Conservation (phyloP, 371 early-diverging fungal species). For the Actinomortierella wolfii region DNA sequence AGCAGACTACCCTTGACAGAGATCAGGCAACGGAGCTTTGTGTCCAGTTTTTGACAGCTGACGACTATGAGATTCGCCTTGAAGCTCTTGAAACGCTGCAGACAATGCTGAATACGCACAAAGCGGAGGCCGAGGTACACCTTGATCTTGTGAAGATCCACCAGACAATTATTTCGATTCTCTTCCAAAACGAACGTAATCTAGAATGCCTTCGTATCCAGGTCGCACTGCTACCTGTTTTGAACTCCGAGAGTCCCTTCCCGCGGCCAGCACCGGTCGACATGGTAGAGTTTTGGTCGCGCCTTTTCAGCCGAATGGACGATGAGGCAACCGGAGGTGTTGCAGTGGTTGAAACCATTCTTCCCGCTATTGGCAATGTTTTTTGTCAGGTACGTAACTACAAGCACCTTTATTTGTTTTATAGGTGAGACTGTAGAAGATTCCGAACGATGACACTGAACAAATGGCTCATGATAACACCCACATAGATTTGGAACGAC, state of each 20-base stretch:
- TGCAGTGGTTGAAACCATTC: conserved; percentile 42
- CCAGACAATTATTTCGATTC: conserved; percentile 50
- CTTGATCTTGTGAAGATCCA: conserved; percentile 34
- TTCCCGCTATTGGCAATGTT: conserved; percentile 40
- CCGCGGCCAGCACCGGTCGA: conserved; percentile 24
- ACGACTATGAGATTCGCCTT: conserved; percentile 68
- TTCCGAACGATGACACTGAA: too few relatives aligned
- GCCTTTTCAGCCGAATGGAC: conserved; percentile 34
- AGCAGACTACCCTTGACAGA: conserved; percentile 20
- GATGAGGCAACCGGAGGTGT: conserved; percentile 36
- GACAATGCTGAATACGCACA: conserved; percentile 20
- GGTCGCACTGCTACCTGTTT: conserved; percentile 47
- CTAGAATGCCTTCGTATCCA: conserved; percentile 59
- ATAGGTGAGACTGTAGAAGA: too few relatives aligned
- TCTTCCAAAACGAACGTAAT: conserved; percentile 55
- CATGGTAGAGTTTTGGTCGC: conserved; percentile 45
- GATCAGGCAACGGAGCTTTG: conserved; percentile 37
- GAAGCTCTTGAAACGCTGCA: conserved; percentile 52
- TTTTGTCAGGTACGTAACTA: conserved; percentile 44
- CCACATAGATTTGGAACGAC: conserved; percentile 43
- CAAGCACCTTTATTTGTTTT: not conserved
- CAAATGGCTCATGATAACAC: too few relatives aligned
- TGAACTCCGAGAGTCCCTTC: conserved; percentile 48
- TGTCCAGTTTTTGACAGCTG: conserved; percentile 44
- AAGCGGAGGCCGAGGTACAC: conserved; percentile 25